These are phyloP conservation scores for Liriodendron chinense DNA, from an alignment of 164 flowering plant genomes.

Conservation along the genomic window DNA sequence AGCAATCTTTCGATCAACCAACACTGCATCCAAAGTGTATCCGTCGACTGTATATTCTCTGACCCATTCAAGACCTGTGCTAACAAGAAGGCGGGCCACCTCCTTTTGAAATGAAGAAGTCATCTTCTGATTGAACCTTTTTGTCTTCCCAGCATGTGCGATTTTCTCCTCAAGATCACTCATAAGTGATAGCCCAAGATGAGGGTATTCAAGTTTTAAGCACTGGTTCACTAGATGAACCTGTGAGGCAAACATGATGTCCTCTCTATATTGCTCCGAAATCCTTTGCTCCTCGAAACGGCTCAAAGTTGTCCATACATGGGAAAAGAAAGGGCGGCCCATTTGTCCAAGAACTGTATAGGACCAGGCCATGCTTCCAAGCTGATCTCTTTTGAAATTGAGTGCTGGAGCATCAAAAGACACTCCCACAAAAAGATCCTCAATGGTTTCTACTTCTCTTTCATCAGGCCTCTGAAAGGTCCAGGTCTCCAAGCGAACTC, in stretches of 20 bases:
- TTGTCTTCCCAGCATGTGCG: constrained; percentile 63
- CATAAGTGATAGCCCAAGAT: constrained; percentile 51
- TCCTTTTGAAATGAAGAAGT: constrained; percentile 95
- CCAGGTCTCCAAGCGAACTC: neutral
- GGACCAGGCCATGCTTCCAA: constrained; percentile 95
- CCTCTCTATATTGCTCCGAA: constrained; percentile 80
- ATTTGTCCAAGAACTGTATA: constrained; percentile 88
- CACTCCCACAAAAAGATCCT: constrained; percentile 21
- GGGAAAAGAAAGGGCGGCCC: constrained; percentile 63
- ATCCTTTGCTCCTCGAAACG: constrained; percentile 66
- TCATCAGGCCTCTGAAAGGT: constrained; percentile 14
- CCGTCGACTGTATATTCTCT: constrained; percentile 74
- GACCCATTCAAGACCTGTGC: constrained; percentile 89
- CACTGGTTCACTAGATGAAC: constrained; percentile 75
- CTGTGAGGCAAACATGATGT: constrained; percentile 91
- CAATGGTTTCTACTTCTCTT: constrained; percentile 11
- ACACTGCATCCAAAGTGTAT: constrained; percentile 86
- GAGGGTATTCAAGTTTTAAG: constrained; percentile 77
- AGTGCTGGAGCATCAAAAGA: constrained; percentile 33
- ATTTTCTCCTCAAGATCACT: constrained; percentile 68
- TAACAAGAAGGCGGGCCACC: constrained; percentile 78
- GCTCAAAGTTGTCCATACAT: constrained; percentile 67
- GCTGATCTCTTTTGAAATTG: constrained; percentile 66
- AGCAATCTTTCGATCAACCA: constrained; percentile 79
- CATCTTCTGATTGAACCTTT: constrained; percentile 78